These are phyloP conservation scores for Trichoderma simmonsii DNA, from an alignment of 2,329 filamentous ascomycete genomes.

Conservation along the genomic window DNA sequence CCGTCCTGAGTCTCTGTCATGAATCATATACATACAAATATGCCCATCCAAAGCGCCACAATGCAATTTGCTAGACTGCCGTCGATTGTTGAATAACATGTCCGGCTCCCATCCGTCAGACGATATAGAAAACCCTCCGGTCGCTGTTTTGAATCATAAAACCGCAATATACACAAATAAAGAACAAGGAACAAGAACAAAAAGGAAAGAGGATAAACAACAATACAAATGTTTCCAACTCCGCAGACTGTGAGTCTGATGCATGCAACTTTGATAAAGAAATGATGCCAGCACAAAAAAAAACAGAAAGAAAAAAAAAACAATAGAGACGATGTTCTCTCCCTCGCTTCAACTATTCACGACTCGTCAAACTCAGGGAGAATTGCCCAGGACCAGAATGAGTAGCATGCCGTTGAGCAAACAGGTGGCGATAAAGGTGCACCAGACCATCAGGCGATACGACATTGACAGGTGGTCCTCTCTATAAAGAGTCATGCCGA, in stretches of 20 bases:
- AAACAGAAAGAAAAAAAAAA: neutral
- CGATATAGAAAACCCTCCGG: neutral
- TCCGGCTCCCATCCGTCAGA: neutral
- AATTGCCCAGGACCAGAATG: constrained; percentile 40
- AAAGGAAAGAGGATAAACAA: neutral
- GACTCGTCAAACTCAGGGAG: constrained; percentile 27
- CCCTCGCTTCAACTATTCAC: neutral
- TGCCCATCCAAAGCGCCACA: neutral
- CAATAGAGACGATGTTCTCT: neutral
- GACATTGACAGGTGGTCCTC: constrained; percentile 41
- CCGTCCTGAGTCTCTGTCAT: neutral
- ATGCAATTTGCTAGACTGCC: neutral
- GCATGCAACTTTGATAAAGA: neutral
- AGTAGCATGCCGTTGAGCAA: constrained; percentile 45
- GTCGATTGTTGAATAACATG: neutral
- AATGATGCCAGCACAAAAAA: neutral
- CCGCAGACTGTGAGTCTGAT: constrained; percentile 9
- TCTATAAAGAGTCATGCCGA: constrained; percentile 57
- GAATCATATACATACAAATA: neutral
- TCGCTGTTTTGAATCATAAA: neutral
- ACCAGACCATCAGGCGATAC: constrained; percentile 42
- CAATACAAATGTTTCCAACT: neutral
- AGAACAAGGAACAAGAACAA: neutral
- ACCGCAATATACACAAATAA: neutral
- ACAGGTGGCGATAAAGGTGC: constrained; percentile 37